These are phyloP conservation scores for Carex myosuroides DNA, from an alignment of 176 grass and related monocot genomes.

Conservation along the genomic window DNA sequence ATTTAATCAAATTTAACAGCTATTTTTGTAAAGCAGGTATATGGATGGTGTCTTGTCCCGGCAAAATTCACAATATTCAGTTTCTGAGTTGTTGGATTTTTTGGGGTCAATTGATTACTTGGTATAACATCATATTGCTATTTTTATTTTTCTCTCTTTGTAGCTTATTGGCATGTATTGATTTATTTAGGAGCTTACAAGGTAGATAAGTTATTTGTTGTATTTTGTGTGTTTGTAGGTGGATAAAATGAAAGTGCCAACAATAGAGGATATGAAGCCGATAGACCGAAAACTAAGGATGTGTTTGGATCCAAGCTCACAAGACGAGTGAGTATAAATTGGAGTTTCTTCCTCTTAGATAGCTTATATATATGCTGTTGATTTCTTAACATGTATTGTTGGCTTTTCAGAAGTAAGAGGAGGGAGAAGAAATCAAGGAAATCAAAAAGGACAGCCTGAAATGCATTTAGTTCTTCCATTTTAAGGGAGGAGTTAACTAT, in stretches of 20 bases:
- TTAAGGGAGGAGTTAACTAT: neutral
- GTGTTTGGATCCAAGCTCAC: constrained; percentile 18
- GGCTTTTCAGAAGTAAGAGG: constrained; percentile 14
- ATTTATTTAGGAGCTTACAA: neutral
- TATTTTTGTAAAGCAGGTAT: constrained; percentile 53
- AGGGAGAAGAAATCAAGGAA: constrained; percentile 21
- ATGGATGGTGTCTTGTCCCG: constrained; percentile 57
- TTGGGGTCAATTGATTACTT: constrained; percentile 50
- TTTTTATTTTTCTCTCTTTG: neutral
- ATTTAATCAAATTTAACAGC: constrained; percentile 6
- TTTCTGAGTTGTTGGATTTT: constrained; percentile 46
- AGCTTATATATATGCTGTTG: neutral
- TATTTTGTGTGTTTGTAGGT: constrained; percentile 1
- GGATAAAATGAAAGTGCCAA: constrained; percentile 16
- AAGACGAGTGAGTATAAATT: constrained; percentile 26
- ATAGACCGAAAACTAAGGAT: constrained; percentile 18
- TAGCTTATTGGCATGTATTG: neutral
- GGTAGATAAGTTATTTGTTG: neutral
- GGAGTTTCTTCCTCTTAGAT: no score
- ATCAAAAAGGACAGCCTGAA: constrained; percentile 14
- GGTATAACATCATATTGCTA: constrained; percentile 35
- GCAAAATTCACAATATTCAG: constrained; percentile 38
- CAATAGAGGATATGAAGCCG: constrained; percentile 26
- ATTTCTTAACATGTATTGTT: neutral
- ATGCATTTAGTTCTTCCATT: neutral